phyloP scores from a whole-genome alignment of 306 rosid genomes.

The Notholithocarpus densiflorus region DNA sequence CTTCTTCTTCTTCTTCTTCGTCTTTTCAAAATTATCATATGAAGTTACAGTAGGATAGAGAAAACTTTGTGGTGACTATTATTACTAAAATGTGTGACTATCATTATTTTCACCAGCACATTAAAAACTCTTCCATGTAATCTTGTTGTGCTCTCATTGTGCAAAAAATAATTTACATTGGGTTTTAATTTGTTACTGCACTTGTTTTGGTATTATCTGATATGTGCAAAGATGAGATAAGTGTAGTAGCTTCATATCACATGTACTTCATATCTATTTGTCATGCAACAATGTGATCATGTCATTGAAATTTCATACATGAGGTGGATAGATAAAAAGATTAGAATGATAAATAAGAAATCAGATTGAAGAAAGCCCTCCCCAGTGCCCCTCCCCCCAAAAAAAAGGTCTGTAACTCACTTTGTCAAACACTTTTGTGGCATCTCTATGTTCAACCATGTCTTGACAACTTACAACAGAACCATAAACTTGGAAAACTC shows the following conservation, averaged over 20 bases:
- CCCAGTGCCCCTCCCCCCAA: neutral
- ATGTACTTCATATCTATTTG: neutral
- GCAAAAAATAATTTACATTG: neutral
- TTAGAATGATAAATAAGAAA: neutral
- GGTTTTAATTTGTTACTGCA: neutral
- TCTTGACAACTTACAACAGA: slow-evolving; percentile 71
- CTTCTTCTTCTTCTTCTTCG: no score
- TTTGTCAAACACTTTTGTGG: slow-evolving; percentile 57
- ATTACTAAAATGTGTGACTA: no score
- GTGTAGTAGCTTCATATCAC: neutral
- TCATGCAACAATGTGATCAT: neutral
- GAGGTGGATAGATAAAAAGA: neutral
- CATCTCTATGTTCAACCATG: slow-evolving; percentile 71
- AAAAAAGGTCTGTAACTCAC: slow-evolving; percentile 38
- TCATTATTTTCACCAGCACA: neutral
- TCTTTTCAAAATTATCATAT: no score
- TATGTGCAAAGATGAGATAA: neutral
- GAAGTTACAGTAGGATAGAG: no score
- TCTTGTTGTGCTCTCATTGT: neutral
- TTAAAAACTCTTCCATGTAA: neutral
- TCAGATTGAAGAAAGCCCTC: neutral
- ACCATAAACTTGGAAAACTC: slow-evolving; percentile 86
- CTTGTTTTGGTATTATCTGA: neutral
- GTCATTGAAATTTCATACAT: neutral
- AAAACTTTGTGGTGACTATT: no score